These are phyloP conservation scores for Angomonas ambiguus DNA, from an alignment of 208 protist genomes.

Conservation along the genomic window DNA sequence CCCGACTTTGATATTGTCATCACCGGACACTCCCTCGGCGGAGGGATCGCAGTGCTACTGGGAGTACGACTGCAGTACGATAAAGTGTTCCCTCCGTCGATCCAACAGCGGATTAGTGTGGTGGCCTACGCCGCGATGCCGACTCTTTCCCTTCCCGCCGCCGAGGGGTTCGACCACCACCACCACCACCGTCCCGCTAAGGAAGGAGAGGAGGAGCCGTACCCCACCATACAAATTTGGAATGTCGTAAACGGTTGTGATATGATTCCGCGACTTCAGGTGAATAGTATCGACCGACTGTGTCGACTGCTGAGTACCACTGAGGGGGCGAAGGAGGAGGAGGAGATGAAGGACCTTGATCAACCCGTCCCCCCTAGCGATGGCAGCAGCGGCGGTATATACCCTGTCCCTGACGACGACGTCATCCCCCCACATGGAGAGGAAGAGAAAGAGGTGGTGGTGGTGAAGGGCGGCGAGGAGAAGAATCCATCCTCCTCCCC, in stretches of 20 bases:
- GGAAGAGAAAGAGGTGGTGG: not conserved
- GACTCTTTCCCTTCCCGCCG: constrained; percentile 44
- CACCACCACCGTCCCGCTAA: no score
- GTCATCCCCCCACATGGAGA: no score
- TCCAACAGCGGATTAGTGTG: constrained; percentile 38
- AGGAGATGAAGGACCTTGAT: not conserved
- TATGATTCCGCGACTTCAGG: constrained; percentile 52
- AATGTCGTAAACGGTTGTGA: constrained; percentile 52
- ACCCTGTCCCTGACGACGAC: no score
- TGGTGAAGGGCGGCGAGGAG: not conserved
- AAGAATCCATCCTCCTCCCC: no score
- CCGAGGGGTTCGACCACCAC: constrained; percentile 27
- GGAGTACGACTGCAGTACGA: constrained; percentile 28
- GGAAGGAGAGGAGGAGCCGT: not conserved
- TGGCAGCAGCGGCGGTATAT: not conserved
- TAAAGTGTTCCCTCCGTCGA: not conserved
- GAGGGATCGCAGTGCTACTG: constrained; percentile 55
- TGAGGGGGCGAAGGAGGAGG: not conserved
- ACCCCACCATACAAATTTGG: constrained; percentile 29
- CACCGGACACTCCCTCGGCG: constrained; percentile 71
- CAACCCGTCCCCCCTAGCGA: not conserved
- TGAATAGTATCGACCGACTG: constrained; percentile 60
- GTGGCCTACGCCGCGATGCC: constrained; percentile 62
- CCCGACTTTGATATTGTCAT: constrained; percentile 51
- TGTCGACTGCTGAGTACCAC: constrained; percentile 5